Evolutionary conservation across 345 rosid genomes (phyloP), one percentile per base, ranked within the genome.

Genomic region (Lepidium sativum): DNA sequence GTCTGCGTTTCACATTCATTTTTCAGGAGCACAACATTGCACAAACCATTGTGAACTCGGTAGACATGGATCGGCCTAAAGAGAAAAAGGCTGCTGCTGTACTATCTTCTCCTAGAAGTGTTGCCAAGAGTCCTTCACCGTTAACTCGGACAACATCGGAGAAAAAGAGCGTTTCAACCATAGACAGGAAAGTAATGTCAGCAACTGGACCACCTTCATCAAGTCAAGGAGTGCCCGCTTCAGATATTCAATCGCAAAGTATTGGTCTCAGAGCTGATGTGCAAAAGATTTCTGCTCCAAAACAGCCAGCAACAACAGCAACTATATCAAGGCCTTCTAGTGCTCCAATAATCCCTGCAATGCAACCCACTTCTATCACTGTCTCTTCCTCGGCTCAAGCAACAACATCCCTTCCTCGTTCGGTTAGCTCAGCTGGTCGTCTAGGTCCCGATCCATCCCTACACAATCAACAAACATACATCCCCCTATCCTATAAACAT

Each of bases 311-410:
- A 72, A 63, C 82, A 68, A 68, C 74, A 31, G 73, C 95, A 43
- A 69, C 69, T 56, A 71, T 82, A 80, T 81, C 96, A 32, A 90
- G 99, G 83, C 96, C 97, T 41, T 86, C 91, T 40, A 90, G 96
- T 79, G 92, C 96, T 69, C 96, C 99, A 37, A 60, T 90, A 43
- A 75, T 78, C 49, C 96, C 90, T 55, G 86, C 70, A 32, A 72
- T 82, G 63, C 82, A 82, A 37, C 61, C 83, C 37, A 64, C 84
- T 52, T 82, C 89, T 60, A 76, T 72, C 32, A 76, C 75, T 14
- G 21, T 29, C 42, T 70, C 71, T 49, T 79, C 97, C 54, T 17
- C 78, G 75, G 83, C 79, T 74, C 92, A 83, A 60, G 55, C 89
- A 13, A 76, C 90, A 11, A 81, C 96, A 14, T 69, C 67, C 21